Evolutionary conservation across 2,329 filamentous ascomycete species (phyloP).

Genomic region (Leptographium lundbergii): DNA sequence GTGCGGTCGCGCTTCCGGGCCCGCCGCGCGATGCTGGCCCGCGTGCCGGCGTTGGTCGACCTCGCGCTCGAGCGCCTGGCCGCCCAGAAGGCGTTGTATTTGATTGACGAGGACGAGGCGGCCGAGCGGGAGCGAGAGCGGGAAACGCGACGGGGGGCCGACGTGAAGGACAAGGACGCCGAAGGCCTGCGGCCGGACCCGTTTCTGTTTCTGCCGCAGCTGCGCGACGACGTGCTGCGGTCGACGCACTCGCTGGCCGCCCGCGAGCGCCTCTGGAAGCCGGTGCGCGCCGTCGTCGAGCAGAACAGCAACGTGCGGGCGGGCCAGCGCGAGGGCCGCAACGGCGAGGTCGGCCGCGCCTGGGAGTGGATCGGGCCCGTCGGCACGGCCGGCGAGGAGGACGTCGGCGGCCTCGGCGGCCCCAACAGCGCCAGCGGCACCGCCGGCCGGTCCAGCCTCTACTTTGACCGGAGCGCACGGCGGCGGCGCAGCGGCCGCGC

Average conservation of each 20-base stretch:
- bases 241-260: slow-evolving; percentile 65
- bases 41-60: slow-evolving; percentile 72
- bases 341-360: slow-evolving; percentile 51
- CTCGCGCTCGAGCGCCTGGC: slow-evolving; percentile 75
- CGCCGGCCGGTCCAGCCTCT: not conserved
- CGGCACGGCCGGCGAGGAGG: slow-evolving; percentile 25
- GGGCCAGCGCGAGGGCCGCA: slow-evolving; percentile 53
- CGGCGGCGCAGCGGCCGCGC: slow-evolving; percentile 40
- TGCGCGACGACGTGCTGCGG: slow-evolving; percentile 82
- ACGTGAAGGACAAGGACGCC: not conserved
- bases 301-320: slow-evolving; percentile 85
- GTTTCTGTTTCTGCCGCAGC: slow-evolving; percentile 76
- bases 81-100: slow-evolving; percentile 66
- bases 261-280: slow-evolving; percentile 72
- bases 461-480: slow-evolving; percentile 15
- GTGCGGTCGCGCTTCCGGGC: slow-evolving; percentile 49
- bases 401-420: not conserved
- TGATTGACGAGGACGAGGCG: slow-evolving; percentile 29
- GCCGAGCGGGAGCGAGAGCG: slow-evolving; percentile 33
- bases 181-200: slow-evolving; percentile 35
- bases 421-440: not conserved
- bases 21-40: slow-evolving; percentile 51
- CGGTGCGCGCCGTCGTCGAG: slow-evolving; percentile 75
- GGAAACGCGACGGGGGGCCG: slow-evolving; percentile 24
- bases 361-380: slow-evolving; percentile 60